Evolutionary conservation across 2,329 filamentous ascomycete genomes (phyloP), one percentile per base, ranked within the genome.

Genomic region (Tolypocladium sp.): DNA sequence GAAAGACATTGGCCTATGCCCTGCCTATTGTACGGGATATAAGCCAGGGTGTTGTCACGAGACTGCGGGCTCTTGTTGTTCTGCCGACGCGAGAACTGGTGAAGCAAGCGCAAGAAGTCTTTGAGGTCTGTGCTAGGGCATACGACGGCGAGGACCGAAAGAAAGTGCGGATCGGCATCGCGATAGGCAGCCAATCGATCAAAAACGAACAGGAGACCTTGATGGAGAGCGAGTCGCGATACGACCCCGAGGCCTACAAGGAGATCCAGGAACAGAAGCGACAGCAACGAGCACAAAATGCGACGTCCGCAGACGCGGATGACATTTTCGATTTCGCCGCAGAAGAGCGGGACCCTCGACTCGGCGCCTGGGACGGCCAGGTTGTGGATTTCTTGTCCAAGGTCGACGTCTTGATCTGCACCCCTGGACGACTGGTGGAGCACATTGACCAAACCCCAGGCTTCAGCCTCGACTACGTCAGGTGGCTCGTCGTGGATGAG

Each of bases 401-500:
- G 64, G 85, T 96, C 4, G 92, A 97, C 70, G 83, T 97, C 40
- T 80, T 99, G 33, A 89, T 97, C 56, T 94, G 91, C 71, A 97
- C 93, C 0, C 93, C 93, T 0, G 94, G 94, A 61, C 85, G 93
- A 63, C 82, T 97, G 1, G 91, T 97, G 4, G 93, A 97, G 67
- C 93, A 97, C 72, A 82, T 97, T 56, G 87, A 88, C 63, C 86
- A 87, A 61, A 97, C 93, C 0, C 84, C 85, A 3, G 92, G 91
- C 0, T 97, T 97, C 70, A 84, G 81, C 0, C 78, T 97, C 27
- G 83, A 89, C 59, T 82, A 89, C 69, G 79, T 97, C 5, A 84
- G 90, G 61, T 97, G 92, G 92, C 79, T 97, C 0, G 84, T 97
- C 3, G 89, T 97, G 53, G 93, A 97, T 67, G 93, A 97, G 74